A percentile compares a stretch with the other conserved stretches of the same genome.
Conservation (phyloP, 148 eudicot species). For the Polygonum maritimum region DNA sequence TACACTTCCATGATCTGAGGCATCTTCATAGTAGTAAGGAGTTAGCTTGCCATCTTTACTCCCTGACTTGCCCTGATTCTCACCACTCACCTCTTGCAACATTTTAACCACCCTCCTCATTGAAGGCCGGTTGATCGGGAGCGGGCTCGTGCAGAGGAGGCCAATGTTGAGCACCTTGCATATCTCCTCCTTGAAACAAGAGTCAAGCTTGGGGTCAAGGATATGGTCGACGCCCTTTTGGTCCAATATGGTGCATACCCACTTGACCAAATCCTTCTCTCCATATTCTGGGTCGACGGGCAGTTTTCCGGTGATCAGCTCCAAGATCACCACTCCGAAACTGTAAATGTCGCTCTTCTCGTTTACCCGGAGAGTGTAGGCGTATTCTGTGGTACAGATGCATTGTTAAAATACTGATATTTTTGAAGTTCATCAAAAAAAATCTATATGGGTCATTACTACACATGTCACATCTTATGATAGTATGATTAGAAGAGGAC, state of each 20-base stretch:
- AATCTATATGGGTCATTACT: neutral
- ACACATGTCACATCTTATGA: neutral
- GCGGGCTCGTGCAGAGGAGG: constrained; percentile 77
- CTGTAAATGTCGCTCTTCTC: constrained; percentile 95
- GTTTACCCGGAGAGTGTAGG: constrained; percentile 85
- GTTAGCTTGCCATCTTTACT: constrained; percentile 67
- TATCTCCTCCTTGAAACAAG: constrained; percentile 74
- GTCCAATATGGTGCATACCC: constrained; percentile 80
- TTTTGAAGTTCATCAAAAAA: neutral
- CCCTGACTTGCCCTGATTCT: constrained; percentile 22
- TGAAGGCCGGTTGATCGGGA: constrained; percentile 85
- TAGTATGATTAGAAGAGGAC: neutral
- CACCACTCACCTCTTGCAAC: constrained; percentile 61
- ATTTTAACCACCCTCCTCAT: constrained; percentile 87
- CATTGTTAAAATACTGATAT: neutral
- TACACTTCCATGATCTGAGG: constrained; percentile 74
- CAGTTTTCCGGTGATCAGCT: constrained; percentile 66
- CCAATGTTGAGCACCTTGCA: constrained; percentile 70
- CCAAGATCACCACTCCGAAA: constrained; percentile 80
- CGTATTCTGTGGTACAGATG: constrained; percentile 54
- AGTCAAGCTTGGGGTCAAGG: constrained; percentile 63
- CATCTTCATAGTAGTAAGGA: constrained; percentile 82
- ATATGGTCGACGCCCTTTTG: constrained; percentile 78
- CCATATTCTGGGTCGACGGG: constrained; percentile 86
- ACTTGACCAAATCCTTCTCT: constrained; percentile 93